Conservation (phyloP, 2,329 filamentous ascomycete species). For the Microcyclospora pomicola region DNA sequence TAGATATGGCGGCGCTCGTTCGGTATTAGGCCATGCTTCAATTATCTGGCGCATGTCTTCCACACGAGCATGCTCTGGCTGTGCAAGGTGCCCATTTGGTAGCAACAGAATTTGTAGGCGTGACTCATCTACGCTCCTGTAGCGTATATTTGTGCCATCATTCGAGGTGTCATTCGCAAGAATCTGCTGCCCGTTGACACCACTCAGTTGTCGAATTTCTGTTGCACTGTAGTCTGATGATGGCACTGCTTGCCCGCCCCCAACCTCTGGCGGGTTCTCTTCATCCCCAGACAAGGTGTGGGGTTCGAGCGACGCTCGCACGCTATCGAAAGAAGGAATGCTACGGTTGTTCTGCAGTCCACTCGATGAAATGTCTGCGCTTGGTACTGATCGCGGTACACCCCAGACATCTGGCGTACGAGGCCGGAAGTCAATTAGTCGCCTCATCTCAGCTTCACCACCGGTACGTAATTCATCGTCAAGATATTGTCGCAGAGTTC, state of each 20-base stretch:
- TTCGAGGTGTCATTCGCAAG: too few relatives aligned
- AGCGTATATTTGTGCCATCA: too few relatives aligned
- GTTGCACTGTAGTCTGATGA: too few relatives aligned
- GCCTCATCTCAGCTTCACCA: conserved; percentile 8
- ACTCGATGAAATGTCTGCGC: too few relatives aligned
- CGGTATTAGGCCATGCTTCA: too few relatives aligned
- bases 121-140: background rate
- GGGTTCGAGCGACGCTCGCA: too few relatives aligned
- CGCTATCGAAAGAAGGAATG: too few relatives aligned
- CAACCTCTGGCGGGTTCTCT: too few relatives aligned
- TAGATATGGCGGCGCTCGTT: too few relatives aligned
- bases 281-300: too few relatives aligned
- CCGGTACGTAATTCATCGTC: conserved; percentile 16
- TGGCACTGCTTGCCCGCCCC: too few relatives aligned
- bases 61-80: background rate
- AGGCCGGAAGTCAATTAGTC: conserved; percentile 11
- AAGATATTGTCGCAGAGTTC: conserved; percentile 19
- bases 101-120: background rate
- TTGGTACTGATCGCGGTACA: conserved; percentile 10
- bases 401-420: conserved; percentile 19
- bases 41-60: background rate
- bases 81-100: background rate
- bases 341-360: too few relatives aligned
- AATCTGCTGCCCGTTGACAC: background rate
- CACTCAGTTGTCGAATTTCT: background rate